Base-by-base conservation (phyloP, 805 yeast genomes). In the Kodamaea kaohsiungensis region DNA sequence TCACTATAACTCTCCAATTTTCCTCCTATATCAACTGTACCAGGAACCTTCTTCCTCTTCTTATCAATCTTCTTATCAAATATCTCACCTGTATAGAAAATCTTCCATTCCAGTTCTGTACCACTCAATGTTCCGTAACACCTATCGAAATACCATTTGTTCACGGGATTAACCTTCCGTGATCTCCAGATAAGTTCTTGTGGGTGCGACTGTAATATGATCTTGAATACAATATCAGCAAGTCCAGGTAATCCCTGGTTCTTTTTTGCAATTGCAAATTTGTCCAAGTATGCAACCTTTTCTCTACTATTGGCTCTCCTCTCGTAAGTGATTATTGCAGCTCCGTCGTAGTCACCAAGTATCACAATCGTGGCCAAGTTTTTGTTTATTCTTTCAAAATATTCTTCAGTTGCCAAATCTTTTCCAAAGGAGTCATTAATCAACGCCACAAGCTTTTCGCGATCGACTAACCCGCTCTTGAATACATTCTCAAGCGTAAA, bases 81-180 rank as follows among this genome's bases (percentile, higher is more conserved):
- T 1, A 73, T 59, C 25, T 73, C 77, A 0, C 80, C 80, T 1
- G 78, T 71, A 59, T 67, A 76, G 53, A 73, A 76, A 2, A 73
- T 60, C 56, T 72, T 75, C 79, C 79, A 76, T 30, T 65, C 68
- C 5, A 78, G 71, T 3, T 63, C 69, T 0, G 68, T 64, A 8
- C 59, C 55, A 33, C 72, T 68, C 43, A 85, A 65, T 25, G 87
- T 85, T 0, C 96, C 96, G 15, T 78, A 73, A 42, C 96, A 87
- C 58, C 99, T 77, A 65, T 95, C 98, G 69, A 93, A 95, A 66
- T 93, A 93, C 99, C 99, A 95, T 65, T 91, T 91, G 73, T 95
- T 95, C 7, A 95, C 97, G 0, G 97, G 97, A 68, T 95, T 95
- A 53, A 73, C 81, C 54, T 80, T 81, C 46, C 96, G 76, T 1